Evolutionary conservation across 106 monocot species (phyloP).

Genomic region (Agapanthus africanus): DNA sequence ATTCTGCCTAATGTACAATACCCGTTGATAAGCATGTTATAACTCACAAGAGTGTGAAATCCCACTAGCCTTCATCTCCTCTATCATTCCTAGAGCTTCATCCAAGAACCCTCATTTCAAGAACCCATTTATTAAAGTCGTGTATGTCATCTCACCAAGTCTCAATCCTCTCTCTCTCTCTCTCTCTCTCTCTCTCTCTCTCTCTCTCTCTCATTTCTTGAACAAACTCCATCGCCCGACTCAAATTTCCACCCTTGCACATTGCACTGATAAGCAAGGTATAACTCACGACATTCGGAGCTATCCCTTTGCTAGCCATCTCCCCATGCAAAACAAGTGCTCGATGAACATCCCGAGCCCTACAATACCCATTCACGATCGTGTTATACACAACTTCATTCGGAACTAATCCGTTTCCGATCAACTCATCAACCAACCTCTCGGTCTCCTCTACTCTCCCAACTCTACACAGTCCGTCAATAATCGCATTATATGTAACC

Average conservation of each 20-base stretch:
- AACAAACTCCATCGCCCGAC: conserved; percentile 55
- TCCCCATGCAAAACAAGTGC: conserved; percentile 53
- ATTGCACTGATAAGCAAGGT: conserved; percentile 58
- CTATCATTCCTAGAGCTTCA: conserved; percentile 53
- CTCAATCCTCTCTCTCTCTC: conserved; percentile 55
- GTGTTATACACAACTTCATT: conserved; percentile 68
- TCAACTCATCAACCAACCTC: conserved; percentile 62
- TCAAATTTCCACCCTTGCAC: conserved; percentile 70
- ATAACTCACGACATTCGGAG: conserved; percentile 60
- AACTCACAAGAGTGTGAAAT: conserved; percentile 48
- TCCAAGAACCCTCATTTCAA: conserved; percentile 65
- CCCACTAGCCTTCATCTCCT: conserved; percentile 57
- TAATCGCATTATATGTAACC: conserved; percentile 56
- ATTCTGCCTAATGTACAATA: conserved; percentile 52
- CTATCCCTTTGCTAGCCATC: conserved; percentile 58
- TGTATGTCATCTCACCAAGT: conserved; percentile 68
- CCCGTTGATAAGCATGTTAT: conserved; percentile 81
- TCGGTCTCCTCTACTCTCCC: conserved; percentile 32
- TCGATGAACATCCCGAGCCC: conserved; percentile 48
- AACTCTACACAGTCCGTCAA: conserved; percentile 62
- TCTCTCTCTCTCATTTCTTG: conserved; percentile 52
- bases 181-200: too few species aligned
- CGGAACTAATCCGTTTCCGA: conserved; percentile 39
- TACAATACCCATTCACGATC: conserved; percentile 65
- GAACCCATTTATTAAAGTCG: conserved; percentile 76